Evolutionary conservation across 257 asterid species (phyloP), one percentile per base, ranked within the genome.

Genomic region (Eucommia ulmoides): DNA sequence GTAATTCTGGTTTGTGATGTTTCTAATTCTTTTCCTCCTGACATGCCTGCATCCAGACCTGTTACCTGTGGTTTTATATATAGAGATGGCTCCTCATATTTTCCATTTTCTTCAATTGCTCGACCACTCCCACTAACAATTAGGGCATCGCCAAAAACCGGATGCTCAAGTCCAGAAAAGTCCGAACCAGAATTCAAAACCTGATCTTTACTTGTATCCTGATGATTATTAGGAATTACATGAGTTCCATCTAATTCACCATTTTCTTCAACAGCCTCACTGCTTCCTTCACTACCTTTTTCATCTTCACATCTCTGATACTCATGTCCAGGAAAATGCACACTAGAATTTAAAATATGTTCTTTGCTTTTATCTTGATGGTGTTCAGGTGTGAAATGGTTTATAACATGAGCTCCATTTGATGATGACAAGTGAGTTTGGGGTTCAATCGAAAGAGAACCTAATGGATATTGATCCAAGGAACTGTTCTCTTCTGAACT

Each of bases 381-480:
- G 26, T 51, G 58, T 44, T 42, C 46, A 24, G 64, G 60, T 50
- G 59, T 16, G 52, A 22, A 23, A 53, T 20, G 44, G 45, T 56
- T 53, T 53, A 52, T 6, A 38, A 20, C 48, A 33, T 69, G 62
- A 54, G 23, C 51, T 45, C 54, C 71, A 50, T 60, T 79, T 8
- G 74, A 38, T 45, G 53, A 58, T 2, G 76, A 51, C 19, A 61
- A 55, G 49, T 69, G 54, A 21, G 50, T 45, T 44, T 58, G 67
- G 38, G 88, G 84, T 62, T 79, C 84, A 62, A 81, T 24, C 16
- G 95, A 70, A 26, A 84, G 63, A 41, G 82, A 69, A 46, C 92
- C 92, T 24, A 88, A 60, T 19, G 92, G 86, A 57, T 68, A 67
- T 51, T 77, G 76, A 57, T 84, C 79, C 53, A 78, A 56, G 56